phyloP scores from a whole-genome alignment of 495 filamentous ascomycete species.

The Talaromyces stipitatus region DNA sequence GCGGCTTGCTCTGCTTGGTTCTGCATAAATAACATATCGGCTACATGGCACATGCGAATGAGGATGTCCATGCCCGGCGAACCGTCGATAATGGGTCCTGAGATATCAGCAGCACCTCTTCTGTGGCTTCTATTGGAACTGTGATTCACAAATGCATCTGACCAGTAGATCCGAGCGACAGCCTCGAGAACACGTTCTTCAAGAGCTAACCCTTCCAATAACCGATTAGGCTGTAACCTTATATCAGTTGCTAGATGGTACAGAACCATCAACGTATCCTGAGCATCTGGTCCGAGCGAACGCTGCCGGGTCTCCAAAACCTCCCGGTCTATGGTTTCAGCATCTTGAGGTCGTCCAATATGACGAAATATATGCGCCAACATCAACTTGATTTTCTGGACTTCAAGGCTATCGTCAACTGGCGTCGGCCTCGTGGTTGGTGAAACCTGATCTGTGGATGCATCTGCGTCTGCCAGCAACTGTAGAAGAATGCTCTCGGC shows the following conservation, averaged over 20 bases:
- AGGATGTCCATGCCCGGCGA: constrained; percentile 2
- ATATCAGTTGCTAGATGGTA: constrained; percentile 1
- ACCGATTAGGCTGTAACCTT: constrained; percentile 5
- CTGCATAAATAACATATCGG: constrained; percentile 4
- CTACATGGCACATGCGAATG: neutral
- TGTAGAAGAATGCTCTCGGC: constrained; percentile 4
- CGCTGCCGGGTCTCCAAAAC: neutral
- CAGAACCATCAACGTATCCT: constrained; percentile 9
- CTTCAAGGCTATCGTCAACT: neutral
- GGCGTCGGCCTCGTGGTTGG: neutral
- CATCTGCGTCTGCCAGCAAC: neutral
- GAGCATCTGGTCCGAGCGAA: neutral
- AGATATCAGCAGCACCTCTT: neutral
- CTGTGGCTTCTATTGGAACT: neutral
- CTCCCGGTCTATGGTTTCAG: neutral
- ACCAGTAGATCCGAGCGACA: constrained; percentile 1
- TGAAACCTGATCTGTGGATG: neutral
- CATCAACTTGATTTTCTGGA: constrained; percentile 4
- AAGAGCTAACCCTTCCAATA: constrained; percentile 3
- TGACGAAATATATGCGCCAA: constrained; percentile 5
- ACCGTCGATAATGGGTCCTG: neutral
- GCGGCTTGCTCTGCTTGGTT: neutral
- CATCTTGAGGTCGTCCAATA: neutral
- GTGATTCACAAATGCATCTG: neutral
- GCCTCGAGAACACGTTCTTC: constrained; percentile 1